phyloP scores from a whole-genome alignment of 805 yeast species.

The Spathaspora sp. region DNA sequence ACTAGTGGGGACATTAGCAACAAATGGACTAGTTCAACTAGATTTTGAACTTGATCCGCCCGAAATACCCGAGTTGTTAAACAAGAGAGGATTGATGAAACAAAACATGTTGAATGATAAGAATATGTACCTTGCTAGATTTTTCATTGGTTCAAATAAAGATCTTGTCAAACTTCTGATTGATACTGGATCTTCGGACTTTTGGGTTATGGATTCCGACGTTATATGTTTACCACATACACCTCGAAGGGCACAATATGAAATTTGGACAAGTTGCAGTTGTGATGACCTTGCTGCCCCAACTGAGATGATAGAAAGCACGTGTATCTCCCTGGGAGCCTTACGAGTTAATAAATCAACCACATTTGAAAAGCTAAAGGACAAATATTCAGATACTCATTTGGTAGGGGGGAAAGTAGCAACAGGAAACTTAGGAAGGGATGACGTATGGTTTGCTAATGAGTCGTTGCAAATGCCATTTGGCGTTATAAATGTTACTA shows the following conservation, averaged over 20 bases:
- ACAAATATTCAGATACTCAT: background rate
- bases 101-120: background rate
- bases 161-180: conserved; percentile 12
- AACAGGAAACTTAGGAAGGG: background rate
- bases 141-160: conserved; percentile 15
- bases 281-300: background rate
- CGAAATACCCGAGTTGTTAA: background rate
- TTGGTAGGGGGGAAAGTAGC: background rate
- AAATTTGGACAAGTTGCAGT: background rate
- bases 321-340: background rate
- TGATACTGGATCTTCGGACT: conserved; percentile 15
- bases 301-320: background rate
- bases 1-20: background rate
- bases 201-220: conserved; percentile 14
- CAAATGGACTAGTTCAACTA: background rate
- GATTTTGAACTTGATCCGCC: background rate
- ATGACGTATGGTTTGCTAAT: background rate
- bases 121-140: background rate
- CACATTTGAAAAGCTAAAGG: background rate
- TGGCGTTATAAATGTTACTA: background rate
- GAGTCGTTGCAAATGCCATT: background rate
- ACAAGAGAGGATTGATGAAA: background rate
- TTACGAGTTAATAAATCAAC: background rate
- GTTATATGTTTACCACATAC: conserved; percentile 6
- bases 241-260: background rate